Evolutionary conservation across 805 yeast genomes (phyloP), one percentile per base, ranked within the genome.

Genomic region (Nakazawaea laoshanensis): DNA sequence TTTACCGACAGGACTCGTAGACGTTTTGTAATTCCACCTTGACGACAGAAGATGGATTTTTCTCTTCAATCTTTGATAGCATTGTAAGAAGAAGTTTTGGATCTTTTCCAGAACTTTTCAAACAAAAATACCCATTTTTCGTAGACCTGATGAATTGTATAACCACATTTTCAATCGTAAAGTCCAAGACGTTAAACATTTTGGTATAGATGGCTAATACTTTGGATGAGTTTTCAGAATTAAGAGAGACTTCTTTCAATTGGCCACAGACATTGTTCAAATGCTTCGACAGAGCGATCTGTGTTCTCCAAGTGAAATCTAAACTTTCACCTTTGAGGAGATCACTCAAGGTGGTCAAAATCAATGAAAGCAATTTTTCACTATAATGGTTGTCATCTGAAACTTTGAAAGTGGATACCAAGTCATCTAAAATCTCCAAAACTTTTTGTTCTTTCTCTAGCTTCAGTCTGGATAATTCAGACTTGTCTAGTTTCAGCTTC

Each of bases 291-390:
- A 57, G 54, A 1, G 64, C 61, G 2, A 65, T 38, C 42, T 74
- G 73, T 2, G 78, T 63, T 43, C 80, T 65, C 89, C 89, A 81
- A 1, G 84, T 69, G 32, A 59, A 57, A 1, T 60, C 33, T 21
- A 54, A 29, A 15, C 31, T 33, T 33, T 50, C 29, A 34, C 49
- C 39, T 19, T 43, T 46, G 48, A 50, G 55, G 49, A 63, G 42
- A 3, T 37, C 28, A 4, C 36, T 31, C 34, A 56, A 39, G 24
- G 49, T 28, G 8, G 44, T 41, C 39, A 59, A 39, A 2, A 61
- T 49, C 37, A 65, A 59, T 5, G 34, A 14, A 17, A 53, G 39
- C 19, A 58, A 44, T 5, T 24, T n/a, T 29, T 52, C 41, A 19
- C 31, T 39, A 35, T 12, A 32, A 18, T 11, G 22, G 17, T 24